phyloP scores from a whole-genome alignment of 2,329 filamentous ascomycete genomes.

The Cladosporium velox region DNA sequence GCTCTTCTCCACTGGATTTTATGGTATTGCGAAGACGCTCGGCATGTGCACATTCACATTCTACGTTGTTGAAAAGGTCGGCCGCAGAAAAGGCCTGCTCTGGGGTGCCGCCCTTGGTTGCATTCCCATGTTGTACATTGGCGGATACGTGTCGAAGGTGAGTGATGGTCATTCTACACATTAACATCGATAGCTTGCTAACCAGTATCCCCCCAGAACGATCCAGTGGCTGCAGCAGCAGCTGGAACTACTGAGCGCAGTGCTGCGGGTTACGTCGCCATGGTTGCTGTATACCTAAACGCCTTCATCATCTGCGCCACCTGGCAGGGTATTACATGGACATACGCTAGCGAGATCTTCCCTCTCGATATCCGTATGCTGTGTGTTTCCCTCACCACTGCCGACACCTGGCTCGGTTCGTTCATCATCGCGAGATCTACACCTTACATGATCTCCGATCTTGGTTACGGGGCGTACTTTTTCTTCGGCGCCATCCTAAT shows the following conservation, averaged over 20 bases:
- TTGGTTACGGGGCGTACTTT: constrained; percentile 41
- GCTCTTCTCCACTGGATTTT: constrained; percentile 55
- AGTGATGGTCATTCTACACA: neutral
- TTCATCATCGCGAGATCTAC: constrained; percentile 45
- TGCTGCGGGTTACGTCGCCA: constrained; percentile 55
- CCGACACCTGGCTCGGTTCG: constrained; percentile 42
- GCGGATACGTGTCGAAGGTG: constrained; percentile 52
- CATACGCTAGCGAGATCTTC: constrained; percentile 54
- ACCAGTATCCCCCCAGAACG: constrained; percentile 45
- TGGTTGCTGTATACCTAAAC: constrained; percentile 58
- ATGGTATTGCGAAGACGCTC: constrained; percentile 46
- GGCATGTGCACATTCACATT: constrained; percentile 44
- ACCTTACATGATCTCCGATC: constrained; percentile 38
- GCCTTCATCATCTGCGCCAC: constrained; percentile 54
- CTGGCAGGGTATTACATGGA: constrained; percentile 40
- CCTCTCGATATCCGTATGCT: constrained; percentile 45
- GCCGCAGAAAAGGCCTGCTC: constrained; percentile 47
- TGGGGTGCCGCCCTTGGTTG: constrained; percentile 53
- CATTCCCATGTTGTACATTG: constrained; percentile 52
- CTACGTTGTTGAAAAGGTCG: constrained; percentile 43
- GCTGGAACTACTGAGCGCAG: constrained; percentile 47
- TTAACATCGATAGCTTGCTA: neutral
- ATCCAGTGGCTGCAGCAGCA: constrained; percentile 50
- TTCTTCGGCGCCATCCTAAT: constrained; percentile 39
- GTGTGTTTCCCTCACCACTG: constrained; percentile 43